phyloP scores from a whole-genome alignment of 2,329 filamentous ascomycete genomes.

The Alternaria angustiovoidea region DNA sequence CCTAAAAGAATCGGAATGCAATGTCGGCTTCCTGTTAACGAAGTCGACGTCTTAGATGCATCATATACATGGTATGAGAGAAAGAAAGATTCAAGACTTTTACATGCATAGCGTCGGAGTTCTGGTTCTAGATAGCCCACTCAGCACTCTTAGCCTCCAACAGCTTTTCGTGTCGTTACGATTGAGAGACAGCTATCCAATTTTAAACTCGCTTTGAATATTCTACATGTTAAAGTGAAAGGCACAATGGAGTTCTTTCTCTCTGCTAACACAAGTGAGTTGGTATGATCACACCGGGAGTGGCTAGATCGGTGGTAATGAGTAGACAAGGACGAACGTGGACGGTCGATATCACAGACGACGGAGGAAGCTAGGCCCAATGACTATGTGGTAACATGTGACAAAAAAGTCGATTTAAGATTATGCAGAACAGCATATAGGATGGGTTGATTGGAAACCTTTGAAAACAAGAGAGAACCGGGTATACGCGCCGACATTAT shows the following conservation, averaged over 20 bases:
- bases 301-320: neutral
- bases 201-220: neutral
- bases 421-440: neutral
- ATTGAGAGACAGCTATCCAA: neutral
- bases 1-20: conserved; percentile 55
- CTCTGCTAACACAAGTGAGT: neutral
- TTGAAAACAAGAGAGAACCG: neutral
- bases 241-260: neutral
- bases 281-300: no score
- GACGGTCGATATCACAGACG: neutral
- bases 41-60: conserved; percentile 45
- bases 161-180: neutral
- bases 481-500: conserved; percentile 28
- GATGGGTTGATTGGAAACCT: neutral
- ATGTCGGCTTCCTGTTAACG: conserved; percentile 61
- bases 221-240: neutral
- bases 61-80: neutral
- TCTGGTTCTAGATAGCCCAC: neutral
- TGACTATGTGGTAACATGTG: neutral
- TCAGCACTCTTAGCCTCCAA: neutral
- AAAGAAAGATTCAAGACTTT: neutral
- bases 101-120: conserved; percentile 13
- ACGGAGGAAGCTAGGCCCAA: neutral
- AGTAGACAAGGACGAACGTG: neutral
- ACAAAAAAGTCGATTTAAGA: neutral